Percentiles rank a stretch among this genome's conserved stretches.
These are phyloP conservation scores for Austropuccinia psidii DNA, from an alignment of 1,284 basidiomycete genomes.

Conservation along the genomic window DNA sequence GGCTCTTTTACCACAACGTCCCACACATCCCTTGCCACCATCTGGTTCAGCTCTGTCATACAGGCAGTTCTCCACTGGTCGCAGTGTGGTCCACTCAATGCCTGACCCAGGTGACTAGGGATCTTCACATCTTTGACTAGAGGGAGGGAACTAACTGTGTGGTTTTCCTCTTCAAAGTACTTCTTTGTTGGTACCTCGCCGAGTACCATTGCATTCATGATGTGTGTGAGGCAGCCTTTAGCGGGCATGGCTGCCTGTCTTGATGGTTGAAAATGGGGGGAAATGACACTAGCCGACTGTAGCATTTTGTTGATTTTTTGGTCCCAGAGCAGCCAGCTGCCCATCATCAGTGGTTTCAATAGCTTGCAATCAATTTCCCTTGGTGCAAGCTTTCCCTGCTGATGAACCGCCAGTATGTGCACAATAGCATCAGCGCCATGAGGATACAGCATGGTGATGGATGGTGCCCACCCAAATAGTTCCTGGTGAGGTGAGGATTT, in stretches of 20 bases:
- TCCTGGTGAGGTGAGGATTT: too few species aligned
- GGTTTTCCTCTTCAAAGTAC: too few species aligned
- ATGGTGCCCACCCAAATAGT: neutral
- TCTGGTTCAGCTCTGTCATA: neutral
- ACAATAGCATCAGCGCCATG: neutral
- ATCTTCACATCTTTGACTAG: too few species aligned
- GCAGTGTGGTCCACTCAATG: neutral
- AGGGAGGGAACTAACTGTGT: too few species aligned
- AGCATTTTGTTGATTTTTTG: neutral
- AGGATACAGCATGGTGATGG: neutral
- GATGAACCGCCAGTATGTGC: neutral
- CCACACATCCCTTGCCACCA: neutral
- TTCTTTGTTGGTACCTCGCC: too few species aligned
- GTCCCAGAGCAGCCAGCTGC: constrained; percentile 9
- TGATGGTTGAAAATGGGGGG: neutral
- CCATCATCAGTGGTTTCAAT: neutral
- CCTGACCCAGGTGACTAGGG: neutral
- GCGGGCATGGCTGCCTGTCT: too few species aligned
- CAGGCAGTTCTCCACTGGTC: neutral
- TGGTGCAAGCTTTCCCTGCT: neutral
- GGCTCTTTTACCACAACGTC: neutral
- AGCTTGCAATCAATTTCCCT: neutral
- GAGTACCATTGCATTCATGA: neutral
- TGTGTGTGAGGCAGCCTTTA: too few species aligned
- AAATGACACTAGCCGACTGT: neutral